Conservation (phyloP, 1,284 basidiomycete genomes). For the Ustilago bromivora region DNA sequence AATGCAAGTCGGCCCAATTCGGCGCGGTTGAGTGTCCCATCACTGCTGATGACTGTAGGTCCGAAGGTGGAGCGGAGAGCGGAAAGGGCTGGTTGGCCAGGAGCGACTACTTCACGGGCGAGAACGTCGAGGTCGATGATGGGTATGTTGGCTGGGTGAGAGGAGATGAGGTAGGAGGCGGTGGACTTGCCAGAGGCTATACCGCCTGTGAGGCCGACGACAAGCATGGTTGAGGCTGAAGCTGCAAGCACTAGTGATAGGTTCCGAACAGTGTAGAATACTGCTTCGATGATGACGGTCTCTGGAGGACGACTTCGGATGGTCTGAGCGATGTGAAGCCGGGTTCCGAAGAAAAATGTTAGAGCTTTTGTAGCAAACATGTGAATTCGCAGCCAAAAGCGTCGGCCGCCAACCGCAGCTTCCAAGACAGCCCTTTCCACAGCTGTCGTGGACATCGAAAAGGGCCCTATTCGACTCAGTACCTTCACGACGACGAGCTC, state of each 20-base stretch:
- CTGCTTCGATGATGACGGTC: neutral
- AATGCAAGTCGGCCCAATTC: slow-evolving; percentile 89
- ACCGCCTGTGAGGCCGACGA: slow-evolving; percentile 94
- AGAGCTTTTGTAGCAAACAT: neutral
- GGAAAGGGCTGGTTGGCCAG: slow-evolving; percentile 81
- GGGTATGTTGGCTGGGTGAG: slow-evolving; percentile 75
- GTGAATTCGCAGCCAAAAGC: neutral
- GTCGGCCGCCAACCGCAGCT: neutral
- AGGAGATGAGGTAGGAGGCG: slow-evolving; percentile 81
- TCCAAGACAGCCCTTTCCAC: neutral
- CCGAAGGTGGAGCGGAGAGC: slow-evolving; percentile 82
- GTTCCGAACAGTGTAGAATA: neutral
- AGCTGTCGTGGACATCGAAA: neutral
- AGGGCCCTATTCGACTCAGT: neutral
- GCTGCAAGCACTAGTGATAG: neutral
- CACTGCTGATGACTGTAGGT: slow-evolving; percentile 75
- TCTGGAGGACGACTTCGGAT: neutral
- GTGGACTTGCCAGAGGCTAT: slow-evolving; percentile 92
- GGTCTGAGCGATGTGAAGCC: slow-evolving; percentile 15
- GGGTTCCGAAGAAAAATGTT: neutral
- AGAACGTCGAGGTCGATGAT: slow-evolving; percentile 93
- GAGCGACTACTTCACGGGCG: slow-evolving; percentile 86
- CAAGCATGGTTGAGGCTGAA: slow-evolving; percentile 66
- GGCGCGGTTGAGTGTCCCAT: slow-evolving; percentile 84
- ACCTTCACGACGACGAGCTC: neutral